These are phyloP conservation scores for Thalassiosira livingstoniorum DNA, from an alignment of 352 stramenopile species.

Conservation along the genomic window DNA sequence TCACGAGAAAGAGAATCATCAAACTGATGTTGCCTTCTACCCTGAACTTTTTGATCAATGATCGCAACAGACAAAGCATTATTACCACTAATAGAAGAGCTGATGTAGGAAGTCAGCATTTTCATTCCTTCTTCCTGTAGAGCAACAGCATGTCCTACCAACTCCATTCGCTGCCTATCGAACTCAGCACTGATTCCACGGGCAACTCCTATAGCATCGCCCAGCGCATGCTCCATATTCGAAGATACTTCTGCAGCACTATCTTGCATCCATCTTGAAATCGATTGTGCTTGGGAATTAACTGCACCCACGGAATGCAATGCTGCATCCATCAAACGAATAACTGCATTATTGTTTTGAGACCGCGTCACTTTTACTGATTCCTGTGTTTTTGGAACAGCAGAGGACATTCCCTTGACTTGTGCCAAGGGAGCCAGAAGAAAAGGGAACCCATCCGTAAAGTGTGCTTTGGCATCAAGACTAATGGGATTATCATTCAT, in stretches of 20 bases:
- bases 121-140: slow-evolving; percentile 49
- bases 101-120: slow-evolving; percentile 38
- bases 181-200: slow-evolving; percentile 36
- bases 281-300: slow-evolving; percentile 47
- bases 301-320: slow-evolving; percentile 38
- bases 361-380: slow-evolving; percentile 14
- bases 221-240: slow-evolving; percentile 25
- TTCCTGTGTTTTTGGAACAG: slow-evolving; percentile 26
- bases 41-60: slow-evolving; percentile 10
- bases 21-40: not conserved
- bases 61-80: slow-evolving; percentile 15
- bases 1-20: slow-evolving; percentile 16
- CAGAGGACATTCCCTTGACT: slow-evolving; percentile 65
- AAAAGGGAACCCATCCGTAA: slow-evolving; percentile 81
- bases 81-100: slow-evolving; percentile 14
- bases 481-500: slow-evolving; percentile 80
- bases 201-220: slow-evolving; percentile 22
- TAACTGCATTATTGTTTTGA: slow-evolving; percentile 26
- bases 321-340: slow-evolving; percentile 35
- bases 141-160: slow-evolving; percentile 38
- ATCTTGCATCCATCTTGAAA: slow-evolving; percentile 63
- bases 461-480: slow-evolving; percentile 69
- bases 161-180: slow-evolving; percentile 39
- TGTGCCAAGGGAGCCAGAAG: slow-evolving; percentile 77
- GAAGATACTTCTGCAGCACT: slow-evolving; percentile 39